Percentiles rank a stretch among this genome's conserved stretches.
Conservation (phyloP, 306 rosid species). For the Betula pendula region DNA sequence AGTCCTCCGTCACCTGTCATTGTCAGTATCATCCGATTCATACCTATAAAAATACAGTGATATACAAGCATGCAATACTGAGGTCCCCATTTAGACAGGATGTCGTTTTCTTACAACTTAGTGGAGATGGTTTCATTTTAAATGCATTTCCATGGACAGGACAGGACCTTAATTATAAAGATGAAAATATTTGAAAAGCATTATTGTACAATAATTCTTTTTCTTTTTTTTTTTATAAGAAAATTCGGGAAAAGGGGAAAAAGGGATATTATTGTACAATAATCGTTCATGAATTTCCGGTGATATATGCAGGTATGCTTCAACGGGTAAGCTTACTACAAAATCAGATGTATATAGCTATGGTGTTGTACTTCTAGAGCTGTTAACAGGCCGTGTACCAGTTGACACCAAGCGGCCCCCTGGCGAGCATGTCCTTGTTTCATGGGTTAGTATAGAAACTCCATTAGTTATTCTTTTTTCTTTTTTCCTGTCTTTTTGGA, state of each 20-base stretch:
- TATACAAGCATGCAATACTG: constrained; percentile 37
- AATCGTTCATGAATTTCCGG: not conserved
- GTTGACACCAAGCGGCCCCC: constrained; percentile 76
- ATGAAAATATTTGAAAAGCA: not conserved
- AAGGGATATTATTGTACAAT: no score
- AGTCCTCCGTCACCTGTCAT: constrained; percentile 42
- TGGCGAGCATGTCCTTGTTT: constrained; percentile 92
- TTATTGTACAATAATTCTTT: no score
- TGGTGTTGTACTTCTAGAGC: constrained; percentile 91
- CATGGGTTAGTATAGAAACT: constrained; percentile 67
- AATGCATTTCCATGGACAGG: not conserved
- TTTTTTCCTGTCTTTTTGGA: not conserved
- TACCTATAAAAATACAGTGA: constrained; percentile 28
- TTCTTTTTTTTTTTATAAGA: no score
- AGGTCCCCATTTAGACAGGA: constrained; percentile 46
- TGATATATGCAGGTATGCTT: constrained; percentile 64
- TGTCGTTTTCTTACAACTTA: constrained; percentile 37
- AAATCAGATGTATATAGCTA: constrained; percentile 93
- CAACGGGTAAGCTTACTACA: constrained; percentile 86
- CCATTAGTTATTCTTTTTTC: constrained; percentile 8
- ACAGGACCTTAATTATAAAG: not conserved
- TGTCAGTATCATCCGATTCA: constrained; percentile 28
- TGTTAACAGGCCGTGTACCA: constrained; percentile 89
- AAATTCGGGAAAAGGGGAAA: no score
- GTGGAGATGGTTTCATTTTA: no score